Evolutionary conservation across 108 stramenopile genomes (phyloP), one percentile per base, ranked within the genome.

Genomic region (Asterionellopsis glacialis): DNA sequence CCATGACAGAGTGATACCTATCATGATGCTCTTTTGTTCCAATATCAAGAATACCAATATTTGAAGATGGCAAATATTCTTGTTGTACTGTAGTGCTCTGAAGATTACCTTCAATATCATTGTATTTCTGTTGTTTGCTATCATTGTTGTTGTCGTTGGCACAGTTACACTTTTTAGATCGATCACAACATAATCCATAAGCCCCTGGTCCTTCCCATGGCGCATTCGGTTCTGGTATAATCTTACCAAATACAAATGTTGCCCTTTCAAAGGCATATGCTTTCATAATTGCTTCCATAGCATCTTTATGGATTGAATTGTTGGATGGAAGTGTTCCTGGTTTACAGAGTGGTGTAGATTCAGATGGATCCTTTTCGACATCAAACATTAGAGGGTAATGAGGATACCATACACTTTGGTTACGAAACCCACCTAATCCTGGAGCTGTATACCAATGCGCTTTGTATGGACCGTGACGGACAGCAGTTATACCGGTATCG

Each of bases 181-280:
- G 43, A 59, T 77, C 76, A 44, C 76, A 77, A 45, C 76, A 77
- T 25, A 77, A 59, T 13, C 70, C 76, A 45, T 77, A 77, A 6
- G 45, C 38, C 9, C 55, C 63, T 12, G 76, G 69, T 0, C 67
- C 76, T 60, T 77, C 76, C 9, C 57, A 57, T 11, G 53, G 60
- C 21, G 56, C 67, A 69, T 72, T 62, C 7, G 67, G 70, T 42
- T 47, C 50, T 21, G 59, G 66, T 12, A 54, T 38, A 1, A 70
- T 61, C 4, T 65, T 63, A 1, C 66, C 76, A 58, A 53, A 72
- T 42, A 59, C 55, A 59, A 77, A 71, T 9, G 69, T 68, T 22
- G 70, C 71, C 13, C 48, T 62, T 49, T 72, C 76, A 62, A 67
- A 70, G 54, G 76, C 66, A 68, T 70, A 63, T 13, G 70, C 66